These are phyloP conservation scores for Solidago caesia DNA, from an alignment of 129 eudicot species.

Conservation along the genomic window DNA sequence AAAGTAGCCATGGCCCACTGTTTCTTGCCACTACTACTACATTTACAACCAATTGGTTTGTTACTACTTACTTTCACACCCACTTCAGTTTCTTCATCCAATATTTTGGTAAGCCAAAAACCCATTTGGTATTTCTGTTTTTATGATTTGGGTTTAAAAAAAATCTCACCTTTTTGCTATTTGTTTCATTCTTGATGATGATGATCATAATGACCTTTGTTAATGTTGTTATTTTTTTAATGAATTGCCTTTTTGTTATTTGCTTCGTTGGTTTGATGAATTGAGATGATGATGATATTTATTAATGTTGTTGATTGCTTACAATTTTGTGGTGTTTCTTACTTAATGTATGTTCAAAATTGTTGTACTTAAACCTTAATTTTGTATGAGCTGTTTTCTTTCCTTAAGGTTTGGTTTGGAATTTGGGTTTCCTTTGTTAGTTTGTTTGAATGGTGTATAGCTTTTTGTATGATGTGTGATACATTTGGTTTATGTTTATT, in stretches of 20 bases:
- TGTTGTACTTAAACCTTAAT: background rate
- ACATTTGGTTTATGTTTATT: background rate
- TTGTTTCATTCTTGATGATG: background rate
- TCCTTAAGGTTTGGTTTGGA: background rate
- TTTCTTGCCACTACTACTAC: background rate
- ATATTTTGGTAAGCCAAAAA: constrained; percentile 19
- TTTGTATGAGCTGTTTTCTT: background rate
- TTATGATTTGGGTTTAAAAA: background rate
- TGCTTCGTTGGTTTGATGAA: background rate
- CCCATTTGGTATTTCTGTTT: constrained; percentile 7
- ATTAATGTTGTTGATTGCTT: background rate
- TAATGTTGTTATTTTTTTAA: background rate
- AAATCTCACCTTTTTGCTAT: background rate
- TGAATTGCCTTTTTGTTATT: background rate
- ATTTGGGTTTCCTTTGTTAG: background rate
- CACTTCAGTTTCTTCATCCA: constrained; percentile 9
- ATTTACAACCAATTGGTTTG: constrained; percentile 2
- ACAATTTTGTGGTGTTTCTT: background rate
- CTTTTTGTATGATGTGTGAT: constrained; percentile 16
- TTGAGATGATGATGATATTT: background rate
- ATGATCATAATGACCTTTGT: background rate
- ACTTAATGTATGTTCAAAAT: background rate
- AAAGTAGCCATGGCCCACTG: constrained; percentile 30
- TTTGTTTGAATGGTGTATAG: background rate
- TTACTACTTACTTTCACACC: background rate